Evolutionary conservation across 164 flowering plant genomes (phyloP).

Genomic region (Magnolia changhungtana): DNA sequence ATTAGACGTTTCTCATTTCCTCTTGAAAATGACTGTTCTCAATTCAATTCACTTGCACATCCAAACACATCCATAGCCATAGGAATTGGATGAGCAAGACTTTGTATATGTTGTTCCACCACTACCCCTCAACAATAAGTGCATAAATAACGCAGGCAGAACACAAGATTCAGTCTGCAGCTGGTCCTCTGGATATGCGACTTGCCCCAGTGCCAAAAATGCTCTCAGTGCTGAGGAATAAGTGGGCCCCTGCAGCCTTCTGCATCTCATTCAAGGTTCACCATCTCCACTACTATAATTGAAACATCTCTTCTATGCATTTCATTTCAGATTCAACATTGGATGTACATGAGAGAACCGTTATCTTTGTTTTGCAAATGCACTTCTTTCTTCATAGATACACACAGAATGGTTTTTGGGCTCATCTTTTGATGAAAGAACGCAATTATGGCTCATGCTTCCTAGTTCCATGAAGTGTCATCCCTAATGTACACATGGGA

Average conservation of each 20-base stretch:
- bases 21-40: neutral
- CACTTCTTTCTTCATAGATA: no score
- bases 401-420: no score
- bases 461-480: no score
- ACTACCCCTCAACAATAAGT: neutral
- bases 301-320: neutral
- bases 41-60: neutral
- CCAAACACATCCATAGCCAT: neutral
- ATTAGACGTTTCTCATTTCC: neutral
- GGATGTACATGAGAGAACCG: neutral
- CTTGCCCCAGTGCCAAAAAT: constrained; percentile 89
- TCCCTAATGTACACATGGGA: no score
- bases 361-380: neutral
- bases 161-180: constrained; percentile 91
- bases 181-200: constrained; percentile 86
- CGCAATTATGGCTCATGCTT: no score
- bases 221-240: constrained; percentile 68
- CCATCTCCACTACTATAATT: neutral
- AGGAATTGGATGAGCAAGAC: neutral
- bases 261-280: constrained; percentile 86
- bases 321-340: neutral
- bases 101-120: neutral
- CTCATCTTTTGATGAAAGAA: no score
- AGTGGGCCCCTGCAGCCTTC: constrained; percentile 82
- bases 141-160: constrained; percentile 45